Evolutionary conservation across 108 stramenopile species (phyloP).

Genomic region (Seminavis robusta): DNA sequence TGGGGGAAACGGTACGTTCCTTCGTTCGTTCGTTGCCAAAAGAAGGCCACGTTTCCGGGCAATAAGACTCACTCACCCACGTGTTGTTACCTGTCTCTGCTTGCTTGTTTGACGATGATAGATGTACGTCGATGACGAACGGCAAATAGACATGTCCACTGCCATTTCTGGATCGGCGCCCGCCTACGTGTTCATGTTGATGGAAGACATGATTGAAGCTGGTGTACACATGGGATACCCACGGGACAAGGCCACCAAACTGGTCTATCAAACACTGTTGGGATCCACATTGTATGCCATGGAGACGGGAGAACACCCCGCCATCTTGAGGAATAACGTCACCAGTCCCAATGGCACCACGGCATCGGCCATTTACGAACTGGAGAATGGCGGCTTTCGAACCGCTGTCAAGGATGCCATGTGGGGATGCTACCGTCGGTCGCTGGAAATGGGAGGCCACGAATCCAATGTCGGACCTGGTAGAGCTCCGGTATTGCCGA

Average conservation of each 20-base stretch:
- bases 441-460: constrained; percentile 69
- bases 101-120: too few species aligned
- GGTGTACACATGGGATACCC: constrained; percentile 88
- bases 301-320: constrained; percentile 71
- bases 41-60: too few species aligned
- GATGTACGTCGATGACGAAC: constrained; percentile 83
- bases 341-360: constrained; percentile 91
- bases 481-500: too few species aligned
- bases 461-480: constrained; percentile 57
- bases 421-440: constrained; percentile 81
- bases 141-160: constrained; percentile 86
- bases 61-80: too few species aligned
- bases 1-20: constrained; percentile 68
- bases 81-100: too few species aligned
- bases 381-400: constrained; percentile 86
- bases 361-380: constrained; percentile 82
- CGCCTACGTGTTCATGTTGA: constrained; percentile 84
- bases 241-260: constrained; percentile 60
- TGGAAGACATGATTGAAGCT: constrained; percentile 91
- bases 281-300: constrained; percentile 82
- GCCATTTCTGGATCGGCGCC: constrained; percentile 82
- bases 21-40: too few species aligned
- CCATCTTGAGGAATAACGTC: constrained; percentile 77
- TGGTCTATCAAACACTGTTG: constrained; percentile 46
- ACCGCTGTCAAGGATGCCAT: constrained; percentile 79